A percentile compares a stretch with the other conserved stretches of the same genome.
These are phyloP conservation scores for Thecamonas trahens DNA, from an alignment of 78 protist genomes.

Conservation along the genomic window DNA sequence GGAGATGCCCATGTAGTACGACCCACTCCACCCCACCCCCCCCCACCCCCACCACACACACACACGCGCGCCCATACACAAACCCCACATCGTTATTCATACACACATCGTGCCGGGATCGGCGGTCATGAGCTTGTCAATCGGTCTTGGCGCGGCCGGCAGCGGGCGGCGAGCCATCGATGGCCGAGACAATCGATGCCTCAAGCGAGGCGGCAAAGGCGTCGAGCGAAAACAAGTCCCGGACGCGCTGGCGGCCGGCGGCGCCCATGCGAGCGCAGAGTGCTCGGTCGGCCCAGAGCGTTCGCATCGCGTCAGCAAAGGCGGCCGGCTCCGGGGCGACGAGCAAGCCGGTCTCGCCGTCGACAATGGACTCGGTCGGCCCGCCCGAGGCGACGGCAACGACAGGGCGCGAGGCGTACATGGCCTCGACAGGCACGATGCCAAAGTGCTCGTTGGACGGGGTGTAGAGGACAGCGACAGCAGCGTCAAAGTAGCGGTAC, in stretches of 20 bases:
- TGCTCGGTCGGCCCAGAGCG: background rate
- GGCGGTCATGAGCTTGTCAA: too few relatives aligned
- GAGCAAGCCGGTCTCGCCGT: constrained; percentile 24
- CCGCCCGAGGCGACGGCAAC: constrained; percentile 57
- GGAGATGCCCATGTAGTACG: too few relatives aligned
- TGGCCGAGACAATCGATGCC: background rate
- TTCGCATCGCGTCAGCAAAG: constrained; percentile 18
- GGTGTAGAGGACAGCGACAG: constrained; percentile 43
- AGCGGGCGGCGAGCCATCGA: too few relatives aligned
- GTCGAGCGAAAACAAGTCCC: background rate
- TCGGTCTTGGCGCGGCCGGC: too few relatives aligned
- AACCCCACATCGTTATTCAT: too few relatives aligned
- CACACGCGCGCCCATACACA: too few relatives aligned
- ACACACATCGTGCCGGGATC: too few relatives aligned
- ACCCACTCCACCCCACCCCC: too few relatives aligned
- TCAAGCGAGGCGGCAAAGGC: background rate
- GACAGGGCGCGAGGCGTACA: constrained; percentile 40
- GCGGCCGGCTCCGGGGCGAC: background rate
- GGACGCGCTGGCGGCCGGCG: background rate
- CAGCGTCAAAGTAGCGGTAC: background rate
- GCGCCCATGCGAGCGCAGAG: background rate
- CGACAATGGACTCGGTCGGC: constrained; percentile 35
- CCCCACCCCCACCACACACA: too few relatives aligned
- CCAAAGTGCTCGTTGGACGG: constrained; percentile 83
- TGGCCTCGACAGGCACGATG: constrained; percentile 80